phyloP scores from a whole-genome alignment of 495 filamentous ascomycete genomes.

The Cryomyces antarcticus region DNA sequence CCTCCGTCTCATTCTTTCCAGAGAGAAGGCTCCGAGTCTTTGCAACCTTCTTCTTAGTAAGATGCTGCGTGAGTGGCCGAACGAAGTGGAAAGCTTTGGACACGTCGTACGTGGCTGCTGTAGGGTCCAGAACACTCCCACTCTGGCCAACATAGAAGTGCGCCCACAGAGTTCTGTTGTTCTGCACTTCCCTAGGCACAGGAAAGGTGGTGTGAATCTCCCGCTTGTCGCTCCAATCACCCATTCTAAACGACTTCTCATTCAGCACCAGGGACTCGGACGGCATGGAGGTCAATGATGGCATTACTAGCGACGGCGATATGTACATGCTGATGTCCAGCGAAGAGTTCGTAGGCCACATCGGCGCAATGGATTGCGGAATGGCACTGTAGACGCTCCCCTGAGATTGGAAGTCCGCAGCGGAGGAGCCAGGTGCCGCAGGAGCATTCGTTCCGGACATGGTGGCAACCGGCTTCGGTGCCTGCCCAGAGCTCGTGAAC shows the following conservation, averaged over 20 bases:
- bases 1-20: slow-evolving; percentile 26
- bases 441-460: slow-evolving; percentile 24
- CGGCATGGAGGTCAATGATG: slow-evolving; percentile 37
- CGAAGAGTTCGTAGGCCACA: slow-evolving; percentile 61
- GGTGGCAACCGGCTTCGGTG: slow-evolving; percentile 22
- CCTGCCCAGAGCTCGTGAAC: slow-evolving; percentile 27
- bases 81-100: slow-evolving; percentile 62
- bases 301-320: slow-evolving; percentile 48
- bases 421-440: slow-evolving; percentile 45
- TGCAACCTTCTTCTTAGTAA: slow-evolving; percentile 72
- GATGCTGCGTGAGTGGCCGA: slow-evolving; percentile 69
- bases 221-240: slow-evolving; percentile 61
- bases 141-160: slow-evolving; percentile 74
- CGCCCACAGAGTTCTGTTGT: slow-evolving; percentile 84
- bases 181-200: slow-evolving; percentile 61
- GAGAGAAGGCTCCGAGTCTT: slow-evolving; percentile 82
- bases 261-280: slow-evolving; percentile 42
- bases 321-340: slow-evolving; percentile 77
- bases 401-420: slow-evolving; percentile 34
- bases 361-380: slow-evolving; percentile 61
- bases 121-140: slow-evolving; percentile 57
- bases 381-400: slow-evolving; percentile 48
- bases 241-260: slow-evolving; percentile 65
- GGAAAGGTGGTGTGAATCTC: slow-evolving; percentile 56
- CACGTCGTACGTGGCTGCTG: slow-evolving; percentile 45